Conservation (phyloP, 2,329 filamentous ascomycete genomes). For the Pyrenophora seminiperda region DNA sequence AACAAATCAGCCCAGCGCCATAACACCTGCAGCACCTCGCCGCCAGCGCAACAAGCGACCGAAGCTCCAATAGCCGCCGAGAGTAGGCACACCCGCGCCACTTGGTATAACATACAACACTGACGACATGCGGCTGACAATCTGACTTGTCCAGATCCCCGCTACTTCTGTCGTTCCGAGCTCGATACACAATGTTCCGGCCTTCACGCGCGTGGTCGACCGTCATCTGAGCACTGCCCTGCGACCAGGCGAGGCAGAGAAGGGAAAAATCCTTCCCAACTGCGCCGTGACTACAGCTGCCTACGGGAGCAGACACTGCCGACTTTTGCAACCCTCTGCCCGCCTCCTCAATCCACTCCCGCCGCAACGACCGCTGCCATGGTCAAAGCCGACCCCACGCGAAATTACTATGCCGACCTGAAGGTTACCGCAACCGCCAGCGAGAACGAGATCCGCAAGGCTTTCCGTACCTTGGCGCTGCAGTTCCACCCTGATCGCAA, state of each 20-base stretch:
- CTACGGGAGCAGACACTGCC: slow-evolving; percentile 9
- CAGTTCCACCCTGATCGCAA: slow-evolving; percentile 91
- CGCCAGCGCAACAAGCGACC: slow-evolving; percentile 24
- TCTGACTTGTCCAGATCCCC: slow-evolving; percentile 19
- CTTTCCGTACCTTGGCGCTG: slow-evolving; percentile 82
- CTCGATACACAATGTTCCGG: slow-evolving; percentile 31
- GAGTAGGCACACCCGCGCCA: slow-evolving; percentile 12
- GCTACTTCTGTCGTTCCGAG: slow-evolving; percentile 10
- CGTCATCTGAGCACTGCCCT: slow-evolving; percentile 42
- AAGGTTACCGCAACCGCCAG: slow-evolving; percentile 71
- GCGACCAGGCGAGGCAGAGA: slow-evolving; percentile 28
- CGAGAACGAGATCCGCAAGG: slow-evolving; percentile 78
- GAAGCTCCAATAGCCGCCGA: slow-evolving; percentile 22
- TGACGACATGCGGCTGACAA: slow-evolving; percentile 30
- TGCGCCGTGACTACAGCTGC: slow-evolving; percentile 22
- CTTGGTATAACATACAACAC: no score
- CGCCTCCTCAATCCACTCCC: not conserved
- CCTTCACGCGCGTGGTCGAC: slow-evolving; percentile 32
- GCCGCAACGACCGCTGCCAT: slow-evolving; percentile 50
- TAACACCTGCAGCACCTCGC: slow-evolving; percentile 23
- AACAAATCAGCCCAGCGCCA: slow-evolving; percentile 26
- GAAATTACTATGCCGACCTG: slow-evolving; percentile 86
- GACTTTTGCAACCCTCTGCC: not conserved
- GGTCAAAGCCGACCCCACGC: slow-evolving; percentile 70
- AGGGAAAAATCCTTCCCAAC: slow-evolving; percentile 10